Conservation (phyloP, 2,329 filamentous ascomycete genomes). For the Fusarium sp. region DNA sequence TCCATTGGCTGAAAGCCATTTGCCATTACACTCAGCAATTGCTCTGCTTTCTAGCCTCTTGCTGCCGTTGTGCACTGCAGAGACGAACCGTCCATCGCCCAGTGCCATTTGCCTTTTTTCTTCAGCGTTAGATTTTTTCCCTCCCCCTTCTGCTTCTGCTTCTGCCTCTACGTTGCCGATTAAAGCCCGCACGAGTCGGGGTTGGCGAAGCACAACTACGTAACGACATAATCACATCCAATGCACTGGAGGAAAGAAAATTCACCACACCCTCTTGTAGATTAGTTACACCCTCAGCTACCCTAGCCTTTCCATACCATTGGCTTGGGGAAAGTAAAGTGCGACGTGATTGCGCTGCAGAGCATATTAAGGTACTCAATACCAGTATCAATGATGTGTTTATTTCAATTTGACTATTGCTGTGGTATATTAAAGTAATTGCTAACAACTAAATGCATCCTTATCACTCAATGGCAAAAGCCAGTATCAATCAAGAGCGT, state of each 20-base stretch:
- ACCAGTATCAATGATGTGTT: conserved; percentile 10
- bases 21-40: conserved; percentile 29
- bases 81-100: conserved; percentile 14
- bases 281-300: conserved; percentile 39
- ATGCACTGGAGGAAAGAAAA: conserved; percentile 25
- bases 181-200: conserved; percentile 37
- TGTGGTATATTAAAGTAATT: not conserved
- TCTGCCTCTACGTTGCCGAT: conserved; percentile 30
- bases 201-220: conserved; percentile 25
- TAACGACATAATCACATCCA: conserved; percentile 22
- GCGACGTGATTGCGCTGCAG: conserved; percentile 24
- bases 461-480: not conserved
- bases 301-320: conserved; percentile 23
- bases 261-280: conserved; percentile 36
- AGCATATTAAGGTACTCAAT: conserved; percentile 1
- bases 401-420: not conserved
- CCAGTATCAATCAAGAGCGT: not conserved
- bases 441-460: not conserved
- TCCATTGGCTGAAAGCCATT: conserved; percentile 12
- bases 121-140: conserved; percentile 23
- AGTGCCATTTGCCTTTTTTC: conserved; percentile 28
- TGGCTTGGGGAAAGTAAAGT: conserved; percentile 24
- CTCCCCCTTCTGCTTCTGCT: conserved; percentile 17
- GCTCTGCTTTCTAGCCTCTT: conserved; percentile 28
- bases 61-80: conserved; percentile 23